Conservation (phyloP, 2,329 filamentous ascomycete genomes). For the Colletotrichum salicis region DNA sequence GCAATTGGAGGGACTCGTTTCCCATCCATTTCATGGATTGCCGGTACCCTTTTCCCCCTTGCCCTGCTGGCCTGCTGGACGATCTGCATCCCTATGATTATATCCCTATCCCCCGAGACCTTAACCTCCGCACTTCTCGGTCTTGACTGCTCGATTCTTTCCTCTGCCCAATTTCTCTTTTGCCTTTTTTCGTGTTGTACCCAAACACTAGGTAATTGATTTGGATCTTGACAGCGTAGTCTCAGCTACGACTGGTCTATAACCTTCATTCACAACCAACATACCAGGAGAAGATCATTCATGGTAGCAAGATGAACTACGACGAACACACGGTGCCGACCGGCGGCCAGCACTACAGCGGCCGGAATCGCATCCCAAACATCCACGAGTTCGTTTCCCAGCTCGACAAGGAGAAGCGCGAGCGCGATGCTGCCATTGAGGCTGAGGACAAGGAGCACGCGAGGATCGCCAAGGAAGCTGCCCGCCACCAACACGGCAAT, state of each 20-base stretch:
- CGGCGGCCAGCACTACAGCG: conserved; percentile 79
- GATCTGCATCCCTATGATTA: conserved; percentile 6
- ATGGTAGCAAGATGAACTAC: conserved; percentile 47
- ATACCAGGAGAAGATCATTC: conserved; percentile 14
- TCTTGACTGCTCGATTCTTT: conserved; percentile 6
- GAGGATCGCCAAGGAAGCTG: conserved; percentile 20
- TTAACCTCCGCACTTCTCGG: not conserved
- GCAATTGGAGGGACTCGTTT: conserved; percentile 32
- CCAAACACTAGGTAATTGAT: not conserved
- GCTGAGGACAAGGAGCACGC: conserved; percentile 56
- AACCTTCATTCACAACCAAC: not conserved
- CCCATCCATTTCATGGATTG: conserved; percentile 4
- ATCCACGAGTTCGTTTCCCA: conserved; percentile 84
- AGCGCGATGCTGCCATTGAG: conserved; percentile 79
- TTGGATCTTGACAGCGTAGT: not conserved
- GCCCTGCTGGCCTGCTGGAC: not conserved
- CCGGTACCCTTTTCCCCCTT: not conserved
- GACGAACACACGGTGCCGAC: conserved; percentile 55
- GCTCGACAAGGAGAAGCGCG: conserved; percentile 81
- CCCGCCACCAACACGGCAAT: not conserved
- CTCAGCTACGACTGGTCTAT: not conserved
- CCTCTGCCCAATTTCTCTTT: conserved; percentile 20
- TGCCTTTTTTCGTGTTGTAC: conserved; percentile 9
- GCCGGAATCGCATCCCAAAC: conserved; percentile 84
- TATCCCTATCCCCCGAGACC: conserved; percentile 19